These are phyloP conservation scores for Stereum hirsutum DNA, from an alignment of 1,284 basidiomycete species.

Conservation along the genomic window DNA sequence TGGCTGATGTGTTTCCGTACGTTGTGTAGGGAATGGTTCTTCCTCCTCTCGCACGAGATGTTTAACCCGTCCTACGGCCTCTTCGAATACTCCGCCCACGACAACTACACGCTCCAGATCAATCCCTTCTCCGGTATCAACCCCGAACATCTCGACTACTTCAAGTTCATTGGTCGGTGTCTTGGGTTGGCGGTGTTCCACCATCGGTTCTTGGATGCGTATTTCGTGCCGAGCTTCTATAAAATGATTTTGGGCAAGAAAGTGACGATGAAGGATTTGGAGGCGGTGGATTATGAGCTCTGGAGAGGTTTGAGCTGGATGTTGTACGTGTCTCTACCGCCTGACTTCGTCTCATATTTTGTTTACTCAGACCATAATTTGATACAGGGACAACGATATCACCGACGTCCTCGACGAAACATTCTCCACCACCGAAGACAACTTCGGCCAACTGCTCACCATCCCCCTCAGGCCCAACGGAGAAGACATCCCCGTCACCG, in stretches of 20 bases:
- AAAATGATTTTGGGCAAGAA: slow-evolving; percentile 96
- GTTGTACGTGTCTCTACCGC: slow-evolving; percentile 43
- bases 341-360: not conserved
- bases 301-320: slow-evolving; percentile 92
- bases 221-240: slow-evolving; percentile 96
- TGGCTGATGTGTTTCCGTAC: slow-evolving; percentile 7
- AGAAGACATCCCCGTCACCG: slow-evolving; percentile 72
- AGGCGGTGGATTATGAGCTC: slow-evolving; percentile 83
- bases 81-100: slow-evolving; percentile 95
- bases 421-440: slow-evolving; percentile 86
- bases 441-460: slow-evolving; percentile 89
- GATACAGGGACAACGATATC: slow-evolving; percentile 73
- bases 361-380: slow-evolving; percentile 10
- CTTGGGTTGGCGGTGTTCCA: slow-evolving; percentile 94
- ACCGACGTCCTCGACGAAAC: slow-evolving; percentile 88
- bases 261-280: slow-evolving; percentile 76
- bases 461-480: slow-evolving; percentile 84
- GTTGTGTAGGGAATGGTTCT: slow-evolving; percentile 60
- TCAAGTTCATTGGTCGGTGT: slow-evolving; percentile 94
- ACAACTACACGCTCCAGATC: slow-evolving; percentile 94
- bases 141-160: slow-evolving; percentile 94
- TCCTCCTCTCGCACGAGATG: slow-evolving; percentile 93
- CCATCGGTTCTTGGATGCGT: slow-evolving; percentile 90
- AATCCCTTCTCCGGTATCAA: slow-evolving; percentile 94
- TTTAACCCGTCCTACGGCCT: slow-evolving; percentile 95